Evolutionary conservation across 2,329 filamentous ascomycete genomes (phyloP).

Genomic region (Trichophyton verrucosum): DNA sequence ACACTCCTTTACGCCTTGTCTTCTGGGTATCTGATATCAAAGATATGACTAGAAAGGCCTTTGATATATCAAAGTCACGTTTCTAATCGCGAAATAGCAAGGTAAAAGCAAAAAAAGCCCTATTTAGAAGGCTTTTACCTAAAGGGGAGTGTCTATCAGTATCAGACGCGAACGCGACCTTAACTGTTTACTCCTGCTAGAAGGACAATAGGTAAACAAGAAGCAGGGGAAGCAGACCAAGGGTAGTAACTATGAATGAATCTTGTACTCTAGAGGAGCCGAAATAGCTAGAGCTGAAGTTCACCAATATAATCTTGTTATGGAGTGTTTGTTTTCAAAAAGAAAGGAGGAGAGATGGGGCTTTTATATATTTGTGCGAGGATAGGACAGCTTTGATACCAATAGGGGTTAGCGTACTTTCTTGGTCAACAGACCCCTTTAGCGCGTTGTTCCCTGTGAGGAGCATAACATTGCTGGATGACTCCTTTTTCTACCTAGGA

Average conservation of each 20-base stretch:
- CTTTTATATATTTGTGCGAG: background rate
- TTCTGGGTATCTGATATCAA: background rate
- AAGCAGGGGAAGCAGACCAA: background rate
- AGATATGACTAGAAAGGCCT: background rate
- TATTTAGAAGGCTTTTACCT: background rate
- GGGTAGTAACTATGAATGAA: background rate
- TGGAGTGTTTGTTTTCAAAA: background rate
- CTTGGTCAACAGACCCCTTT: background rate
- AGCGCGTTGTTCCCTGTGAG: background rate
- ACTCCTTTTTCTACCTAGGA: background rate
- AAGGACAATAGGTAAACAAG: background rate
- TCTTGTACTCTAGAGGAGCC: background rate
- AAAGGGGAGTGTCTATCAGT: background rate
- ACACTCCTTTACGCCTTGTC: background rate
- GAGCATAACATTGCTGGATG: background rate
- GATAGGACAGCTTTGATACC: background rate
- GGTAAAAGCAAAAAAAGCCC: background rate
- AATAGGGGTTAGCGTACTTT: conserved; percentile 4
- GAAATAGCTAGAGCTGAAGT: background rate
- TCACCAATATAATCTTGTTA: background rate
- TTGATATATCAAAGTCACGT: background rate
- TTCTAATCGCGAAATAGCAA: background rate
- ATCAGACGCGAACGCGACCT: background rate
- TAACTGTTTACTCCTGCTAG: background rate
- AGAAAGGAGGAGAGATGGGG: background rate